A percentile compares a stretch with the other conserved stretches of the same genome.
These are phyloP conservation scores for Tremella yokohamensis DNA, from an alignment of 768 basidiomycete genomes.

Conservation along the genomic window DNA sequence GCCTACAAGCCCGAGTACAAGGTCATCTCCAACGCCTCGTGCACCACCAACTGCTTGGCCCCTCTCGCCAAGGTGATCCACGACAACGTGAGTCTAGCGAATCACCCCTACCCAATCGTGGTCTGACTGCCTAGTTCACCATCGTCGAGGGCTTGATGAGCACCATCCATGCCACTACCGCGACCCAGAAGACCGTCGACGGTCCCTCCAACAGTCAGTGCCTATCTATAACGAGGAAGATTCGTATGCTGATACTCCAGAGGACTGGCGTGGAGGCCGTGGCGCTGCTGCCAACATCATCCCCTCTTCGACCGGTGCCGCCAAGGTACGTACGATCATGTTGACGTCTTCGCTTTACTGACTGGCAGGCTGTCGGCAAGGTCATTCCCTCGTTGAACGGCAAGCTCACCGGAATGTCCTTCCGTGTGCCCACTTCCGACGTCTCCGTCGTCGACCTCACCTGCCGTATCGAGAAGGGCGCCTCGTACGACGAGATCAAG, in stretches of 20 bases:
- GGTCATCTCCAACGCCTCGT: slow-evolving; percentile 95
- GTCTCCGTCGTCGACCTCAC: slow-evolving; percentile 98
- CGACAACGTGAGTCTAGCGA: slow-evolving; percentile 61
- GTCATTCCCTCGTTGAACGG: slow-evolving; percentile 95
- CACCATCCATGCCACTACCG: slow-evolving; percentile 94
- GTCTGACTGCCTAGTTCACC: slow-evolving; percentile 57
- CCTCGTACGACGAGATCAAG: slow-evolving; percentile 90
- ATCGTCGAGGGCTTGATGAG: slow-evolving; percentile 98
- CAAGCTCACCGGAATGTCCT: slow-evolving; percentile 91
- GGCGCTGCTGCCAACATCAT: slow-evolving; percentile 98
- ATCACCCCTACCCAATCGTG: too few species aligned
- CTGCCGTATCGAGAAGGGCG: slow-evolving; percentile 78
- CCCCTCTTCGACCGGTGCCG: slow-evolving; percentile 96
- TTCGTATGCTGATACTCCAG: slow-evolving; percentile 17
- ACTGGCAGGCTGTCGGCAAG: slow-evolving; percentile 76
- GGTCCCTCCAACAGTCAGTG: slow-evolving; percentile 66
- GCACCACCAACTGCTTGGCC: slow-evolving; percentile 99
- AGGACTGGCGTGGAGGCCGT: slow-evolving; percentile 58
- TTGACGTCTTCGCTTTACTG: background rate
- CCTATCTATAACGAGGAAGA: background rate
- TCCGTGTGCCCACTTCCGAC: slow-evolving; percentile 95
- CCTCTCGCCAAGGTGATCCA: slow-evolving; percentile 96
- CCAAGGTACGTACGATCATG: slow-evolving; percentile 58
- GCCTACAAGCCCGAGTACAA: slow-evolving; percentile 80
- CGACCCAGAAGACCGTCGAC: slow-evolving; percentile 69